Conservation (phyloP, 257 asterid genomes). For the Coffea eugenioides region DNA sequence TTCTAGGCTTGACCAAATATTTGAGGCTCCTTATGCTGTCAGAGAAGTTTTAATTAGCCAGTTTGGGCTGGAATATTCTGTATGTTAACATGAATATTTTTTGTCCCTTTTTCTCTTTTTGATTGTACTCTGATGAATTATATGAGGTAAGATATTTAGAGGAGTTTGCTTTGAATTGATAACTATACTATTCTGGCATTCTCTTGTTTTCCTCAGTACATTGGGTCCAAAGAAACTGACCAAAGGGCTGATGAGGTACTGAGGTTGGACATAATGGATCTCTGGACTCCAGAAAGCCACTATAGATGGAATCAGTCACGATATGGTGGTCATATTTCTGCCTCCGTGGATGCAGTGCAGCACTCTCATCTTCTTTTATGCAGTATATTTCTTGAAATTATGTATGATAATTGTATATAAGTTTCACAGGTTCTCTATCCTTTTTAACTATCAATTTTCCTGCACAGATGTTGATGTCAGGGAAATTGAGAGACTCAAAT, state of each 20-base stretch:
- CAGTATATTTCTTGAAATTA: slow-evolving; percentile 51
- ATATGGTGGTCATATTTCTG: slow-evolving; percentile 78
- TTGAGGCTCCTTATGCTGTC: slow-evolving; percentile 93
- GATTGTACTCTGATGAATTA: neutral
- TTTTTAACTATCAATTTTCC: neutral
- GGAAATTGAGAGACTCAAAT: slow-evolving; percentile 55
- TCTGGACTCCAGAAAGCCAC: slow-evolving; percentile 96
- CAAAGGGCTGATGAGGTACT: slow-evolving; percentile 68
- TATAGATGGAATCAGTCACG: slow-evolving; percentile 79
- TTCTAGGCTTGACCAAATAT: slow-evolving; percentile 87
- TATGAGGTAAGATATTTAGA: neutral
- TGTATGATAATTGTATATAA: neutral
- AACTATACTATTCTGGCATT: neutral
- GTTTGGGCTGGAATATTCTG: slow-evolving; percentile 68
- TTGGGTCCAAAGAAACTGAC: slow-evolving; percentile 81
- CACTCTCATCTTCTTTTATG: slow-evolving; percentile 63
- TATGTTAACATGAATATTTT: slow-evolving; percentile 34
- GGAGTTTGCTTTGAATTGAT: slow-evolving; percentile 14
- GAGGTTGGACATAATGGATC: slow-evolving; percentile 59
- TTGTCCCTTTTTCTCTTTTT: neutral
- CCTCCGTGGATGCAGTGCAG: slow-evolving; percentile 60
- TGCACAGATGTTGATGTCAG: slow-evolving; percentile 63
- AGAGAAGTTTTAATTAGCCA: slow-evolving; percentile 71
- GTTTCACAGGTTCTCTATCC: neutral
- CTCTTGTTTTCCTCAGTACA: slow-evolving; percentile 48